phyloP scores from a whole-genome alignment of 768 basidiomycete species.

The Naematelia aurantialba region DNA sequence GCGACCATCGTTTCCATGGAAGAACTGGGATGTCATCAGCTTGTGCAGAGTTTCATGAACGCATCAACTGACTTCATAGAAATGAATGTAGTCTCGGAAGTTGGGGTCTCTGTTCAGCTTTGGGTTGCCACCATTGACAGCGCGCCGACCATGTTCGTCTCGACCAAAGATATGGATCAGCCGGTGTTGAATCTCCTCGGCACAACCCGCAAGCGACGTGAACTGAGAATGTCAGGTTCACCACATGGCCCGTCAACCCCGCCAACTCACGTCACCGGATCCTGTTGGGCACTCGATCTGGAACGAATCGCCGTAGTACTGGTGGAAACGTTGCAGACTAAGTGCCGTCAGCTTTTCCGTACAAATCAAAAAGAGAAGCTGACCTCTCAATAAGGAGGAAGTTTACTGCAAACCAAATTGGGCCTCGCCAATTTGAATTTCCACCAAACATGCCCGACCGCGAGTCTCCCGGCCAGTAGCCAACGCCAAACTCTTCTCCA shows the following conservation, averaged over 20 bases:
- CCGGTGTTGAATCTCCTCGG: conserved; percentile 98
- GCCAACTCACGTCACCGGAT: conserved; percentile 65
- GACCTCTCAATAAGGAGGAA: conserved; percentile 83
- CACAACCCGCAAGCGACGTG: conserved; percentile 89
- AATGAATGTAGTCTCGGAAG: conserved; percentile 95
- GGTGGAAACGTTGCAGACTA: conserved; percentile 82
- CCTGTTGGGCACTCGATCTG: conserved; percentile 95
- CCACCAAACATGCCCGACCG: conserved; percentile 78
- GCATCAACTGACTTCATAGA: conserved; percentile 63
- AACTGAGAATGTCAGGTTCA: conserved; percentile 50
- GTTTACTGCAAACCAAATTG: conserved; percentile 88
- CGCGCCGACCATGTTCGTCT: conserved; percentile 77
- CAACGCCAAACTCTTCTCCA: conserved; percentile 83
- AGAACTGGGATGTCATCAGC: conserved; percentile 61
- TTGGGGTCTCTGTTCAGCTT: conserved; percentile 87
- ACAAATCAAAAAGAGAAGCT: neutral
- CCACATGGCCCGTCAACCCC: neutral
- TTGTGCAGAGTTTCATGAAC: neutral
- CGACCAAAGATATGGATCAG: conserved; percentile 98
- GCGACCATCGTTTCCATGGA: conserved; percentile 87
- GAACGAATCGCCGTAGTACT: conserved; percentile 86
- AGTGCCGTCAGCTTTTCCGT: neutral
- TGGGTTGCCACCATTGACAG: conserved; percentile 84
- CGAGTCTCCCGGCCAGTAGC: conserved; percentile 98
- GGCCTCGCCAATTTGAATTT: conserved; percentile 96